phyloP scores from a whole-genome alignment of 208 protist species.

The Leishmania tropica region DNA sequence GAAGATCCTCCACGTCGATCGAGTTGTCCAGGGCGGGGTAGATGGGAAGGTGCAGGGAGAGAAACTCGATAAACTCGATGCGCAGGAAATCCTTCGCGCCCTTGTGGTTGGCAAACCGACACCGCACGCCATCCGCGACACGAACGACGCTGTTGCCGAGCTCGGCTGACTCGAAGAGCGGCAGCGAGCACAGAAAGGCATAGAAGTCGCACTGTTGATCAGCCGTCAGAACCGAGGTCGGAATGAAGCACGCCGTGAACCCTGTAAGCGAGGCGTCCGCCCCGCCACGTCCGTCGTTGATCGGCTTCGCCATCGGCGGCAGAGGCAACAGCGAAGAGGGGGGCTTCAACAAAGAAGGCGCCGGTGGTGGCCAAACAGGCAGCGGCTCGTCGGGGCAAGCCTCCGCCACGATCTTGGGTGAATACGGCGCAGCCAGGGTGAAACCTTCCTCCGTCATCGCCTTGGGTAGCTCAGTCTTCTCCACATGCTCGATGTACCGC shows the following conservation, averaged over 20 bases:
- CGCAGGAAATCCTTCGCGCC: slow-evolving; percentile 41
- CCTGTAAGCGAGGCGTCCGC: not conserved
- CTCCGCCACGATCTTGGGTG: not conserved
- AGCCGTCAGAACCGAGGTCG: slow-evolving; percentile 18
- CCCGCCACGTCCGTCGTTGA: not conserved
- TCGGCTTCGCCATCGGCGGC: not conserved
- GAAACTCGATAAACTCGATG: slow-evolving; percentile 39
- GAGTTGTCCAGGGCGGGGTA: slow-evolving; percentile 20
- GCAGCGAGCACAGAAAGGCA: slow-evolving; percentile 30
- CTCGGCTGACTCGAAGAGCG: slow-evolving; percentile 31
- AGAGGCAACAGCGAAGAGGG: not conserved
- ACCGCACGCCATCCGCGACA: slow-evolving; percentile 25
- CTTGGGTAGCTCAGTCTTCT: not conserved
- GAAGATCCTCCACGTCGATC: not conserved
- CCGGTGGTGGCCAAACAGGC: not conserved
- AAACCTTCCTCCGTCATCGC: not conserved
- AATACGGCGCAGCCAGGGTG: not conserved
- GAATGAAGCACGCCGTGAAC: slow-evolving; percentile 47
- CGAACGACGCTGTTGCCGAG: slow-evolving; percentile 29
- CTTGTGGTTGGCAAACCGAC: slow-evolving; percentile 33
- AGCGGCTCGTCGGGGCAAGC: not conserved
- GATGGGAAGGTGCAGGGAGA: slow-evolving; percentile 32
- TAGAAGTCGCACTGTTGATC: slow-evolving; percentile 34
- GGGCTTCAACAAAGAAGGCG: not conserved
- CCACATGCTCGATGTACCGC: not conserved